phyloP scores from a whole-genome alignment of 495 filamentous ascomycete genomes.

The Annulohypoxylon moriforme region DNA sequence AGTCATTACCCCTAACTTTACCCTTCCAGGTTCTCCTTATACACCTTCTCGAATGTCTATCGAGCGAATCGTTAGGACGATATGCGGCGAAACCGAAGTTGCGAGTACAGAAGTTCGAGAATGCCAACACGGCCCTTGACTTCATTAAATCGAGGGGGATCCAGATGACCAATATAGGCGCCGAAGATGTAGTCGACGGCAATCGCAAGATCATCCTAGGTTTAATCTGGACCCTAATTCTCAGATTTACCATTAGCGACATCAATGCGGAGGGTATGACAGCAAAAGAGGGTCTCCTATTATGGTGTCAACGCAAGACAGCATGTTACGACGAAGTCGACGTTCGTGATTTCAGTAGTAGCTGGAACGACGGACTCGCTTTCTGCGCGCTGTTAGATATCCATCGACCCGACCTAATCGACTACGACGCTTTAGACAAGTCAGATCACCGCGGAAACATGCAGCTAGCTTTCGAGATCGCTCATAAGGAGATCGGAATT shows the following conservation, averaged over 20 bases:
- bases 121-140: constrained; percentile 94
- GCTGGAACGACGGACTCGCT: constrained; percentile 97
- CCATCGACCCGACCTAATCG: constrained; percentile 95
- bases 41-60: constrained; percentile 95
- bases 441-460: constrained; percentile 95
- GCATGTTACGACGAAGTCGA: constrained; percentile 98
- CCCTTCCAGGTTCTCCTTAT: constrained; percentile 82
- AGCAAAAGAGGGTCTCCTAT: constrained; percentile 91
- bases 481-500: constrained; percentile 95
- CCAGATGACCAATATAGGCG: constrained; percentile 97
- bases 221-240: constrained; percentile 96
- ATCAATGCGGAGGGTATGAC: constrained; percentile 99
- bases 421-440: constrained; percentile 94
- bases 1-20: constrained; percentile 2
- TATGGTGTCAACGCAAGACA: constrained; percentile 99
- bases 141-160: constrained; percentile 92
- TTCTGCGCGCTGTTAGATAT: constrained; percentile 98
- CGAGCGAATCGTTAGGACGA: constrained; percentile 90
- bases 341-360: constrained; percentile 90
- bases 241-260: constrained; percentile 97
- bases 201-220: constrained; percentile 98
- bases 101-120: constrained; percentile 97
- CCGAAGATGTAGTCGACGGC: constrained; percentile 97
- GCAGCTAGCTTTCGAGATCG: constrained; percentile 96
- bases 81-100: constrained; percentile 96